phyloP scores from a whole-genome alignment of 108 stramenopile species.

The Tribonema minus region DNA sequence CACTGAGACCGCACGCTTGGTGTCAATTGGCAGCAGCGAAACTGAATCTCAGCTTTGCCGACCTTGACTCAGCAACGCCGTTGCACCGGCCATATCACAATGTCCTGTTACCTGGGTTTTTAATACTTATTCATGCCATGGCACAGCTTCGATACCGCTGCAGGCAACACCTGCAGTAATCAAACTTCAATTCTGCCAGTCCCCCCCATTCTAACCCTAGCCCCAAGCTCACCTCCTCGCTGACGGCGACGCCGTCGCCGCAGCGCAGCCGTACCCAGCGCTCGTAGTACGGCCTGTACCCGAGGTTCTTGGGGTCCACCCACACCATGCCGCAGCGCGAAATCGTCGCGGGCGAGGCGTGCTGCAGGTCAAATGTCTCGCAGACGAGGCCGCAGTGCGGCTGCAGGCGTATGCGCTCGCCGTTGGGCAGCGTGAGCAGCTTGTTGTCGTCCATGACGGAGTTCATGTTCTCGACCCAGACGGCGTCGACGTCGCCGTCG shows the following conservation, averaged over 20 bases:
- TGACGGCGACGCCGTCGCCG: constrained; percentile 46
- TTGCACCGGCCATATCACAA: no score
- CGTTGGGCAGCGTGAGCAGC: constrained; percentile 68
- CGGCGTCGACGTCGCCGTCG: constrained; percentile 70
- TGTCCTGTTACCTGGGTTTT: no score
- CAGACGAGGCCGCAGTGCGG: constrained; percentile 68
- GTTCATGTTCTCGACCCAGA: constrained; percentile 76
- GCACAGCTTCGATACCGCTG: no score
- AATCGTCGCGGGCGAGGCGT: constrained; percentile 69
- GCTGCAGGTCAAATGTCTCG: constrained; percentile 70
- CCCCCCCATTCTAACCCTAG: no score
- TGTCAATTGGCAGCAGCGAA: no score
- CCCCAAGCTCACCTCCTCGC: constrained; percentile 17
- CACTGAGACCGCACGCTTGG: no score
- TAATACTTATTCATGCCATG: no score
- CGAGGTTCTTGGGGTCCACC: constrained; percentile 70
- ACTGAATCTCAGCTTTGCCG: no score
- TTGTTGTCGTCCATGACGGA: constrained; percentile 69
- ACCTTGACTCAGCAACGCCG: no score
- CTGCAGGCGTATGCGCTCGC: constrained; percentile 69
- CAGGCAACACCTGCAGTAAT: no score
- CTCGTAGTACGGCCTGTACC: constrained; percentile 62
- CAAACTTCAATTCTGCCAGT: no score
- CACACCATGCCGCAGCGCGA: constrained; percentile 71
- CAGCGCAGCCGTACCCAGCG: constrained; percentile 57